A percentile compares a stretch with the other conserved stretches of the same genome.
Evolutionary conservation across 2,329 filamentous ascomycete genomes (phyloP).

Genomic region (Calonectria pteridis): DNA sequence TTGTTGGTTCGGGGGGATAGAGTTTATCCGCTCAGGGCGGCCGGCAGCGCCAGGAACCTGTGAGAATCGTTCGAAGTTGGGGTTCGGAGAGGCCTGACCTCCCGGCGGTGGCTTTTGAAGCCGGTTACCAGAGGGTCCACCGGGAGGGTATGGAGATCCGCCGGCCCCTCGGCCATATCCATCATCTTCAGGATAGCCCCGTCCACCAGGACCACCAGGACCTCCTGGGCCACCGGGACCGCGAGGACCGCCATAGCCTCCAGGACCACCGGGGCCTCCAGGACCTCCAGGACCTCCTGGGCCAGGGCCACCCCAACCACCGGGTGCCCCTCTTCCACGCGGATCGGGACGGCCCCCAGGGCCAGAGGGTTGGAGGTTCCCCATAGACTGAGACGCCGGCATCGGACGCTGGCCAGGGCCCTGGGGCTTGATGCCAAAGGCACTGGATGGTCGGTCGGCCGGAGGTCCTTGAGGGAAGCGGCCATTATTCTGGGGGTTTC

Average conservation of each 20-base stretch:
- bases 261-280: constrained; percentile 39
- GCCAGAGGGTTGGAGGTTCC: constrained; percentile 58
- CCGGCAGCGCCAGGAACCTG: constrained; percentile 48
- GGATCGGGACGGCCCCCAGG: constrained; percentile 46
- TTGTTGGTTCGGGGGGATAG: constrained; percentile 40
- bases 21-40: constrained; percentile 50
- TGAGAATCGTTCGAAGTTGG: constrained; percentile 48
- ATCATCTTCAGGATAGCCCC: constrained; percentile 44
- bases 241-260: constrained; percentile 10
- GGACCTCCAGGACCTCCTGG: constrained; percentile 43
- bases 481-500: constrained; percentile 59
- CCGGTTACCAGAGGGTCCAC: constrained; percentile 49
- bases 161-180: constrained; percentile 36
- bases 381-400: constrained; percentile 59
- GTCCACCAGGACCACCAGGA: constrained; percentile 35
- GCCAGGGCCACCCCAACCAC: constrained; percentile 55
- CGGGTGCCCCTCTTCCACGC: constrained; percentile 56
- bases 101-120: constrained; percentile 44
- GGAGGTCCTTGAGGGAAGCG: constrained; percentile 62
- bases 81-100: constrained; percentile 40
- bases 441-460: constrained; percentile 63
- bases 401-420: constrained; percentile 50
- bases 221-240: constrained; percentile 33
- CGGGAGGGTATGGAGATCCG: constrained; percentile 43
- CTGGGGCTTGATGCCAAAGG: constrained; percentile 67